These are phyloP conservation scores for Vinca minor DNA, from an alignment of 257 asterid genomes.

Conservation along the genomic window DNA sequence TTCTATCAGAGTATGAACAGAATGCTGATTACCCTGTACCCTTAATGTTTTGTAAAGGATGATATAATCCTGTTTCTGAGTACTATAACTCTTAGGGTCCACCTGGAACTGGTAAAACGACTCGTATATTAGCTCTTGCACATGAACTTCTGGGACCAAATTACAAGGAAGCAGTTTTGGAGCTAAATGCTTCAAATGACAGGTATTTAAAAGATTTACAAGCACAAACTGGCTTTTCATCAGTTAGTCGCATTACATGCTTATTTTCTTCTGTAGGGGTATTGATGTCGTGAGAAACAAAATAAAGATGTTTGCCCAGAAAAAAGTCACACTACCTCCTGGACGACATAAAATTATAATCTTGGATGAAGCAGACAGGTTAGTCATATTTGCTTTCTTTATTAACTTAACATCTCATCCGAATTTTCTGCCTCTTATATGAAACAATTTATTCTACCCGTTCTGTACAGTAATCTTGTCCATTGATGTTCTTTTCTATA, in stretches of 20 bases:
- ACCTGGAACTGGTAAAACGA: slow-evolving; percentile 97
- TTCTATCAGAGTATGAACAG: too few species aligned
- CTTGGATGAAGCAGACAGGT: slow-evolving; percentile 99
- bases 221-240: background rate
- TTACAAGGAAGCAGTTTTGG: slow-evolving; percentile 76
- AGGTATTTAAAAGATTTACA: slow-evolving; percentile 31
- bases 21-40: background rate
- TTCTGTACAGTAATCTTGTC: too few species aligned
- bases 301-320: slow-evolving; percentile 98
- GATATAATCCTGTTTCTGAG: slow-evolving; percentile 2
- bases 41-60: background rate
- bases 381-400: slow-evolving; percentile 12
- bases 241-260: too few species aligned
- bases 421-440: background rate
- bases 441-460: too few species aligned
- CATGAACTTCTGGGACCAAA: slow-evolving; percentile 94
- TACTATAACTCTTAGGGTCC: slow-evolving; percentile 51
- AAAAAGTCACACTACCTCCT: slow-evolving; percentile 81
- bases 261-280: slow-evolving; percentile 43
- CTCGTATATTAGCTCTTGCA: slow-evolving; percentile 90
- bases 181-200: slow-evolving; percentile 95
- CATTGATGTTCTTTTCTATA: background rate
- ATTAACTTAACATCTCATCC: background rate
- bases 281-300: slow-evolving; percentile 95
- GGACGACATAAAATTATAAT: slow-evolving; percentile 87